These are phyloP conservation scores for Endocalyx cinctus DNA, from an alignment of 2,329 filamentous ascomycete species.

Conservation along the genomic window DNA sequence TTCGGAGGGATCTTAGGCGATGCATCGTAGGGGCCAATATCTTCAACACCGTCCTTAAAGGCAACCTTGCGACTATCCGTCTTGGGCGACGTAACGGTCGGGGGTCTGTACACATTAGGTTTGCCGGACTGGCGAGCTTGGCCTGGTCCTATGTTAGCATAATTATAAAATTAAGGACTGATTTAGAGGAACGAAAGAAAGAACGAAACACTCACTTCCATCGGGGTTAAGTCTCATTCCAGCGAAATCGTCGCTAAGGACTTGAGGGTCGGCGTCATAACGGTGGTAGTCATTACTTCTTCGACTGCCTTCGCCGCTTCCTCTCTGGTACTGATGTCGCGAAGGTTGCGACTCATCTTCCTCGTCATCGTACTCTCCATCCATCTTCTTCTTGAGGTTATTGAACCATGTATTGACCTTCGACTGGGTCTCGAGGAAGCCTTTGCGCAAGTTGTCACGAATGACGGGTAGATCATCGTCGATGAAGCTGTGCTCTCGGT, in stretches of 20 bases:
- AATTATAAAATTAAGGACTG: conserved; percentile 44
- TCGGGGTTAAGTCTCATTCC: conserved; percentile 60
- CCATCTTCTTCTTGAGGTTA: conserved; percentile 86
- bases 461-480: conserved; percentile 95
- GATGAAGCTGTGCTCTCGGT: conserved; percentile 83
- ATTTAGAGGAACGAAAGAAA: background rate
- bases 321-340: conserved; percentile 32
- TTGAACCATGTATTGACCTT: conserved; percentile 93
- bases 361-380: conserved; percentile 77
- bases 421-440: conserved; percentile 88
- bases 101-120: conserved; percentile 67
- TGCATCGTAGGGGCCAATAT: conserved; percentile 73
- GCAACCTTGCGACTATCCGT: conserved; percentile 50
- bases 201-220: conserved; percentile 52
- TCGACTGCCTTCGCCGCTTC: conserved; percentile 58
- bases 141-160: conserved; percentile 27
- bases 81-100: conserved; percentile 48
- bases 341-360: conserved; percentile 46
- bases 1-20: conserved; percentile 53
- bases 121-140: conserved; percentile 54
- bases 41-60: conserved; percentile 64
- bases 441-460: conserved; percentile 86
- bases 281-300: conserved; percentile 84
- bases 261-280: conserved; percentile 90
- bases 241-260: conserved; percentile 85